Conservation (phyloP, 352 stramenopile species). For the Pythium dissimile region DNA sequence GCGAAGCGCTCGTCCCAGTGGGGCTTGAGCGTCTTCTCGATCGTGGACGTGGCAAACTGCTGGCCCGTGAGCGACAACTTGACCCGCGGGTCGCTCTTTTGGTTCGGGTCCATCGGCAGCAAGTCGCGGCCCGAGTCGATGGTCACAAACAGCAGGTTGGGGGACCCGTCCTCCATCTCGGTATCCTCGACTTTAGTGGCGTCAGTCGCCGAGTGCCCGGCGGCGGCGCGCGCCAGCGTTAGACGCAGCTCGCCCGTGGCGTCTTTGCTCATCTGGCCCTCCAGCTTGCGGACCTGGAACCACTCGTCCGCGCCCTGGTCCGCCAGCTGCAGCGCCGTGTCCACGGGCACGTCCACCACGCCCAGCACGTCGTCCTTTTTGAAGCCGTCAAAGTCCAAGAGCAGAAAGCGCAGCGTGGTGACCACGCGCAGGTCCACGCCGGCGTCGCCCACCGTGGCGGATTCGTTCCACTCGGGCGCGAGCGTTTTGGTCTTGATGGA, state of each 20-base stretch:
- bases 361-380: slow-evolving; percentile 62
- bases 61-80: slow-evolving; percentile 75
- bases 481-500: slow-evolving; percentile 54
- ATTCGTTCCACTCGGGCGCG: slow-evolving; percentile 44
- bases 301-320: slow-evolving; percentile 26
- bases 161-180: slow-evolving; percentile 14
- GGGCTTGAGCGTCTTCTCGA: slow-evolving; percentile 69
- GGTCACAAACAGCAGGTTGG: slow-evolving; percentile 68
- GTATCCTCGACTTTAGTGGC: not conserved
- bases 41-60: slow-evolving; percentile 57
- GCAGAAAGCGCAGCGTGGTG: slow-evolving; percentile 55
- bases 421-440: slow-evolving; percentile 54
- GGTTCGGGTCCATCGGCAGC: slow-evolving; percentile 74
- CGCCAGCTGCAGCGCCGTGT: slow-evolving; percentile 30
- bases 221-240: slow-evolving; percentile 25
- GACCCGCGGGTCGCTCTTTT: slow-evolving; percentile 84
- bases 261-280: slow-evolving; percentile 45
- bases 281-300: slow-evolving; percentile 47
- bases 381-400: slow-evolving; percentile 58
- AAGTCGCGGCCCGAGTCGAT: slow-evolving; percentile 74
- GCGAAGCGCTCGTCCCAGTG: slow-evolving; percentile 72
- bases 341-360: slow-evolving; percentile 64
- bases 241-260: slow-evolving; percentile 54
- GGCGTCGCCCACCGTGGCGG: slow-evolving; percentile 39
- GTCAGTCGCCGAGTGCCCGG: not conserved